Evolutionary conservation across 2,329 filamentous ascomycete species (phyloP), one percentile per base, ranked within the genome.

Genomic region (Colletotrichum lindemuthianum): DNA sequence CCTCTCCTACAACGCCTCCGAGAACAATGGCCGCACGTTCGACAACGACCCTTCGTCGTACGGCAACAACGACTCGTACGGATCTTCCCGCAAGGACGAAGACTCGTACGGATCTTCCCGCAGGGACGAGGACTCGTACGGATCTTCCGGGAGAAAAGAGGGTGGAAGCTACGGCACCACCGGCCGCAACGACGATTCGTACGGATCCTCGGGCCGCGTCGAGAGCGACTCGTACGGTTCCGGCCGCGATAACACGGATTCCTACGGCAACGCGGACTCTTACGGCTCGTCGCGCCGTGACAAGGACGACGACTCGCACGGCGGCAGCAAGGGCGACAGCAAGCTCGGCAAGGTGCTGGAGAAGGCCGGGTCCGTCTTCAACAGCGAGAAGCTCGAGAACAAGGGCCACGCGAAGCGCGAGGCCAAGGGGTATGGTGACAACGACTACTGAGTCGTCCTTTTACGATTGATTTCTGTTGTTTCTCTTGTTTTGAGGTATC

Each of bases 331-430:
- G n/a, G 48, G 50, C 64, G 50, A 69, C 71, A 85, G 82, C 54
- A 81, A 80, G 13, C 57, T 86, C 24, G 86, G 86, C 50, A 88
- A 86, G 75, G 60, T 88, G 32, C 76, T 88, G 73, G 84, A 89
- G 76, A 88, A 87, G 79, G 82, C 81, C 6, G 85, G 86, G 8
- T 73, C 75, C 11, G 69, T 83, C 53, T 69, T 89, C 66, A 74
- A 81, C 58, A 86, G 79, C 68, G 77, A 81, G 13, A 76, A 74
- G 47, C 60, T 88, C 11, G 77, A 77, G 59, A 74, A 81, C 68
- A 84, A 82, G 74, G 86, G 86, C 4, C 73, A 75, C 8, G 77
- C 75, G 70, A 86, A 83, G 81, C 79, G 85, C 55, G 80, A 81
- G 65, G 75, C 71, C 13, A 73, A 74, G 44, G 76, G 75, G 64